A percentile compares a stretch with the other conserved stretches of the same genome.
Conservation (phyloP, 2,329 filamentous ascomycete genomes). For the Penicillium freii region DNA sequence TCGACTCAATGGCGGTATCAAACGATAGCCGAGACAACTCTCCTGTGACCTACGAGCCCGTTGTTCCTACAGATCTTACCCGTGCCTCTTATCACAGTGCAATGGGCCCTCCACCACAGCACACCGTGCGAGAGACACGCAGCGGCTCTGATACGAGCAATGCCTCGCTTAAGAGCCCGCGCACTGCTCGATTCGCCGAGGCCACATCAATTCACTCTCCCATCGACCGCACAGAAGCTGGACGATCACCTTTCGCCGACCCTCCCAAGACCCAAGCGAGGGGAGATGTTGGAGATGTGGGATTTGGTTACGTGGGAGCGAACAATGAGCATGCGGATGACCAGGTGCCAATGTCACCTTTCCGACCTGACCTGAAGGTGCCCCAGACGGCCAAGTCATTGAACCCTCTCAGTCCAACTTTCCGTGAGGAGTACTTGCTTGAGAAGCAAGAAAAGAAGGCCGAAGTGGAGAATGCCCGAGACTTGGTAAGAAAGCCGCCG, state of each 20-base stretch:
- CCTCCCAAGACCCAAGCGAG: conserved; percentile 51
- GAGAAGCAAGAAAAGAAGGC: conserved; percentile 80
- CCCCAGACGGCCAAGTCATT: conserved; percentile 75
- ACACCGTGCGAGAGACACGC: conserved; percentile 27
- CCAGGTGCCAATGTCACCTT: conserved; percentile 69
- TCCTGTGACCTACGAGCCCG: conserved; percentile 35
- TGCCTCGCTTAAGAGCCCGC: conserved; percentile 50
- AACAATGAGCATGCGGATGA: conserved; percentile 50
- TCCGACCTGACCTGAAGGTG: conserved; percentile 87
- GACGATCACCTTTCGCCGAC: conserved; percentile 52
- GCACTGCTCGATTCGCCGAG: conserved; percentile 63
- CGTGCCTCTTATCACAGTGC: conserved; percentile 31
- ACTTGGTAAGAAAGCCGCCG: conserved; percentile 65
- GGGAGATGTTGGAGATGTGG: conserved; percentile 71
- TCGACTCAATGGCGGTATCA: conserved; percentile 26
- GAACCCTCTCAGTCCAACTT: conserved; percentile 87
- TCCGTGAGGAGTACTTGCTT: conserved; percentile 79
- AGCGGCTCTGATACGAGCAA: conserved; percentile 34
- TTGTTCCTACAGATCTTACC: conserved; percentile 42
- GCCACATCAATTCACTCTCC: conserved; percentile 64
- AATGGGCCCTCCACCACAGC: conserved; percentile 31
- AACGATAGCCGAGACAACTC: conserved; percentile 28
- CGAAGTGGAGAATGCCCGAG: conserved; percentile 81
- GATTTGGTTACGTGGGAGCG: conserved; percentile 82
- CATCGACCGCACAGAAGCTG: conserved; percentile 49